These are phyloP conservation scores for Suhomyces choctaworum DNA, from an alignment of 1,139 yeast species.

Conservation along the genomic window DNA sequence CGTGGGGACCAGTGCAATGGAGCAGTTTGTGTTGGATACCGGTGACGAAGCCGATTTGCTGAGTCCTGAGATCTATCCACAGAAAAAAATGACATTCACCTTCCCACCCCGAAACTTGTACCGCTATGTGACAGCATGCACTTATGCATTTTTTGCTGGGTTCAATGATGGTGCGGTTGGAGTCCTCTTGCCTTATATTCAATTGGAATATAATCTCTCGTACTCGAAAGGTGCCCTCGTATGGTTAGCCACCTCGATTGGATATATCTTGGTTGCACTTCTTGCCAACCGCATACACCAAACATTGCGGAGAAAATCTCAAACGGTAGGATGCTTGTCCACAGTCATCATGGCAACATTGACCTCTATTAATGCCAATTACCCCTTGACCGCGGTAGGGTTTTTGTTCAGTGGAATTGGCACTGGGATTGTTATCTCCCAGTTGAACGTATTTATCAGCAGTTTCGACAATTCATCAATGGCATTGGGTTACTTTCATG, in stretches of 20 bases:
- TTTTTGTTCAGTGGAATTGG: conserved; percentile 23
- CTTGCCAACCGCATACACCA: conserved; percentile 34
- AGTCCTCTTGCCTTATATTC: conserved; percentile 43
- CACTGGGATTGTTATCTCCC: conserved; percentile 18
- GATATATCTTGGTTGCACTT: conserved; percentile 39
- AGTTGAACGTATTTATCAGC: conserved; percentile 19
- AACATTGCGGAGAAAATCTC: conserved; percentile 38
- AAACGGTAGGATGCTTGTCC: conserved; percentile 34
- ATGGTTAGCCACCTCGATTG: conserved; percentile 47
- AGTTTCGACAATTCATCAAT: conserved; percentile 19
- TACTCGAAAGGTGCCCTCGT: conserved; percentile 46
- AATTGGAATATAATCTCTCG: conserved; percentile 35
- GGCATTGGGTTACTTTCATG: conserved; percentile 20
- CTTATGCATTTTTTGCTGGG: conserved; percentile 35
- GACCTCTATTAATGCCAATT: conserved; percentile 33
- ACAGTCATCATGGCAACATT: conserved; percentile 41
- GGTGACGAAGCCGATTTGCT: not conserved
- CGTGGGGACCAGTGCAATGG: not conserved
- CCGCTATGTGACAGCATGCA: conserved; percentile 40
- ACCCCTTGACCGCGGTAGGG: conserved; percentile 20
- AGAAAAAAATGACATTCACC: conserved; percentile 22
- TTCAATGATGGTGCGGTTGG: conserved; percentile 46
- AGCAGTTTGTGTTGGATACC: conserved; percentile 6
- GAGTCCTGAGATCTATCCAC: not conserved
- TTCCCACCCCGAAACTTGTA: conserved; percentile 45